phyloP scores from a whole-genome alignment of 768 basidiomycete genomes.

The Podaxis pistillaris region DNA sequence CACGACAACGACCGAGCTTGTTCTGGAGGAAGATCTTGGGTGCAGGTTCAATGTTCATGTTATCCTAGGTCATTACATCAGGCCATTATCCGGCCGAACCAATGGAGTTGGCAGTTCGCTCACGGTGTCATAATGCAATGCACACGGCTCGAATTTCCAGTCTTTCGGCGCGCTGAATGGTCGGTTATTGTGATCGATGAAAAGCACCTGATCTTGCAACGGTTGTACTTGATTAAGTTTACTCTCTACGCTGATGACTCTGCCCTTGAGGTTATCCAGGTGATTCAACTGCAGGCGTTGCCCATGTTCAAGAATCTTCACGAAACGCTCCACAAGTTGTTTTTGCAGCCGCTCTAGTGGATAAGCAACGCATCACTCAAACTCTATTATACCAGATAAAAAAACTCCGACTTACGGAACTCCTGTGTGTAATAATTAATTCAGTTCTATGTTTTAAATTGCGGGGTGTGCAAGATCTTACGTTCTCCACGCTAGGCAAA shows the following conservation, averaged over 20 bases:
- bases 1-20: slow-evolving; percentile 57
- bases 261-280: slow-evolving; percentile 55
- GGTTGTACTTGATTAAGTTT: slow-evolving; percentile 55
- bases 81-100: not conserved
- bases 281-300: slow-evolving; percentile 60
- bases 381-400: slow-evolving; percentile 4
- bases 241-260: slow-evolving; percentile 42
- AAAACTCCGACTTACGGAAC: slow-evolving; percentile 53
- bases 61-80: slow-evolving; percentile 38
- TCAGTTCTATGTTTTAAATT: slow-evolving; percentile 2
- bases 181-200: slow-evolving; percentile 68
- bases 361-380: slow-evolving; percentile 1
- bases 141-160: slow-evolving; percentile 75
- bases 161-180: slow-evolving; percentile 63
- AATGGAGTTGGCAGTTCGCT: slow-evolving; percentile 18
- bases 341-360: slow-evolving; percentile 71
- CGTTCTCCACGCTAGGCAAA: slow-evolving; percentile 69
- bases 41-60: slow-evolving; percentile 62
- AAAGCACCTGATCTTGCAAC: slow-evolving; percentile 64
- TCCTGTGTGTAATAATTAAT: slow-evolving; percentile 40
- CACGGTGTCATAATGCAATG: slow-evolving; percentile 75
- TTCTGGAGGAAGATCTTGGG: slow-evolving; percentile 84
- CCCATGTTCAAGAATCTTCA: slow-evolving; percentile 53
- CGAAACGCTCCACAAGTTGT: slow-evolving; percentile 54
- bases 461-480: slow-evolving; percentile 34